A percentile compares a stretch with the other conserved stretches of the same genome.
phyloP scores from a whole-genome alignment of 495 filamentous ascomycete genomes.

The Aspergillus cristatus region DNA sequence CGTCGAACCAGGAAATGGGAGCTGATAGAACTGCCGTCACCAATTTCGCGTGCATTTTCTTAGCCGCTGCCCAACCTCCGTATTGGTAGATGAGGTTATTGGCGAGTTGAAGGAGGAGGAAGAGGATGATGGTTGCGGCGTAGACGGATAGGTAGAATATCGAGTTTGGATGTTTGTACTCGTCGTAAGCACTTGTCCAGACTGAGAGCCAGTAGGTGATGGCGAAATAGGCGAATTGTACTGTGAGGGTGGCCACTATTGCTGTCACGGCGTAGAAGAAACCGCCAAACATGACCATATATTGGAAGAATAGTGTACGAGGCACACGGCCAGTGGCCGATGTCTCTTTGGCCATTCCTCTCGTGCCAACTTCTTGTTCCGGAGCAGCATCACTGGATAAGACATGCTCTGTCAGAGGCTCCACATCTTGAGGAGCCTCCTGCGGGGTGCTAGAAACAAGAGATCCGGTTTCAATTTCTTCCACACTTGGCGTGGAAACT shows the following conservation, averaged over 20 bases:
- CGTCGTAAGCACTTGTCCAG: constrained; percentile 17
- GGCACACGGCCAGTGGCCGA: constrained; percentile 16
- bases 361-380: background rate
- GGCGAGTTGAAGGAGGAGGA: constrained; percentile 13
- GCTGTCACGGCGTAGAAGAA: constrained; percentile 9
- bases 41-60: constrained; percentile 51
- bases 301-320: constrained; percentile 15
- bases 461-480: constrained; percentile 1
- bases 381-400: background rate
- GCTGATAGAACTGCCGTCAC: constrained; percentile 66
- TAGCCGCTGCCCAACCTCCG: constrained; percentile 36
- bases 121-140: constrained; percentile 10
- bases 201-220: constrained; percentile 21
- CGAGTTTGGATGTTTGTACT: constrained; percentile 7
- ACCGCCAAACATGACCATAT: constrained; percentile 16
- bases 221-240: constrained; percentile 16
- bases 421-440: too few species aligned
- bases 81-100: constrained; percentile 18
- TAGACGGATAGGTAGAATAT: constrained; percentile 17
- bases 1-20: constrained; percentile 83
- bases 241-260: constrained; percentile 11
- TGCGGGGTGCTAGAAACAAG: background rate
- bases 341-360: constrained; percentile 9
- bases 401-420: too few species aligned
- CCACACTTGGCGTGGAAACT: background rate